These are phyloP conservation scores for Talaromyces islandicus DNA, from an alignment of 2,329 filamentous ascomycete species.

Conservation along the genomic window DNA sequence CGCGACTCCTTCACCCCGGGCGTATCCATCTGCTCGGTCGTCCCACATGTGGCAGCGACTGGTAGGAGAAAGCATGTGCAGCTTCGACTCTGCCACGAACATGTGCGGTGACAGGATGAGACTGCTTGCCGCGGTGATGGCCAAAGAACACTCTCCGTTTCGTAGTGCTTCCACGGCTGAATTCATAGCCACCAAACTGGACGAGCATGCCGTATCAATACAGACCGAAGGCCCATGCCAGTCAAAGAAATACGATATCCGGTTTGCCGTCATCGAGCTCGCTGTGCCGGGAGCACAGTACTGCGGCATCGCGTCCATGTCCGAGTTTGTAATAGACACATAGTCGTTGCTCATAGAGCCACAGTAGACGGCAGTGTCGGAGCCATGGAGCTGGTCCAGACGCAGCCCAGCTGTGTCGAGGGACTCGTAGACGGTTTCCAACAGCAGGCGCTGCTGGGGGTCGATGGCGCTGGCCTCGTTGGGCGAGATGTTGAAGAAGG, in stretches of 20 bases:
- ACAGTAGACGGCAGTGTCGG: conserved; percentile 21
- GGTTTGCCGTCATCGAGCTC: conserved; percentile 22
- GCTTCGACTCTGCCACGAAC: conserved; percentile 26
- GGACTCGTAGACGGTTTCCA: conserved; percentile 39
- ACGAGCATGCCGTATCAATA: conserved; percentile 44
- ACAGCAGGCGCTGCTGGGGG: conserved; percentile 19
- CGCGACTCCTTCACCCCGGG: conserved; percentile 48
- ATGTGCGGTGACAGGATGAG: conserved; percentile 24
- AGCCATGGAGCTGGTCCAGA: conserved; percentile 17
- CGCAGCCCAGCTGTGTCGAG: conserved; percentile 16
- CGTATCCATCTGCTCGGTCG: conserved; percentile 44
- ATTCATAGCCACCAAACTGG: conserved; percentile 32
- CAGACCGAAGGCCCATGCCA: conserved; percentile 37
- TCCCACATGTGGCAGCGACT: conserved; percentile 49
- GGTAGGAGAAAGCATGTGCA: conserved; percentile 46
- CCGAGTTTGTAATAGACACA: conserved; percentile 20
- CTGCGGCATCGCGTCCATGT: not conserved
- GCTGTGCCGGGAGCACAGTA: not conserved
- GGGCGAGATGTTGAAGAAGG: conserved; percentile 18
- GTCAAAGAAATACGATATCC: conserved; percentile 36
- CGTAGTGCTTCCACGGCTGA: conserved; percentile 25
- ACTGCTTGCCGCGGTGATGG: conserved; percentile 18
- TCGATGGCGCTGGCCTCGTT: conserved; percentile 27
- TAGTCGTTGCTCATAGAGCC: conserved; percentile 21
- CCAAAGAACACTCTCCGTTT: conserved; percentile 19